Evolutionary conservation across 768 basidiomycete species (phyloP).

Genomic region (Suillus sp.): DNA sequence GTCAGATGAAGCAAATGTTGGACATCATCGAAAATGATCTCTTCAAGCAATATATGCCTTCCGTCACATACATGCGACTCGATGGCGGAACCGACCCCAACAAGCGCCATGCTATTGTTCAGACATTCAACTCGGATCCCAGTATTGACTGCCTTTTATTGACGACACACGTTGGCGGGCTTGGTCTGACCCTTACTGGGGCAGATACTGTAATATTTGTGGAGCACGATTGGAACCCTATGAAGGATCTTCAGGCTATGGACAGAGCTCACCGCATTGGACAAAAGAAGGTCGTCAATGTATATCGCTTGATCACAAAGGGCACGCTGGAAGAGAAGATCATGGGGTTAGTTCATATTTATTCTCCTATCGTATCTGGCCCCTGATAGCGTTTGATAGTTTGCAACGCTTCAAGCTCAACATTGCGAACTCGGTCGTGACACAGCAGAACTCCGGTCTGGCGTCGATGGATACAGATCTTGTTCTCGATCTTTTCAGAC

Average conservation of each 20-base stretch:
- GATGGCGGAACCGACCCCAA: constrained; percentile 91
- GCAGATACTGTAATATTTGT: constrained; percentile 99
- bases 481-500: constrained; percentile 90
- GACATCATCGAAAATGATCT: constrained; percentile 95
- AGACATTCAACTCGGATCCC: constrained; percentile 97
- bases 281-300: constrained; percentile 98
- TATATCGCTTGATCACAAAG: constrained; percentile 95
- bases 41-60: constrained; percentile 91
- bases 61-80: constrained; percentile 96
- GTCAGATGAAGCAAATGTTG: constrained; percentile 99
- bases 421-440: constrained; percentile 95
- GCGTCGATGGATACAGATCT: constrained; percentile 97
- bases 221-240: constrained; percentile 99
- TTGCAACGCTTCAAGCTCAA: constrained; percentile 99
- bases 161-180: constrained; percentile 95
- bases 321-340: constrained; percentile 99
- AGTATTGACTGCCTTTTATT: constrained; percentile 95
- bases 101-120: constrained; percentile 95
- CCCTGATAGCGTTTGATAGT: constrained; percentile 33
- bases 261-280: constrained; percentile 97
- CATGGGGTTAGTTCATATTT: constrained; percentile 77
- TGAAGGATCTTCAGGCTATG: constrained; percentile 99
- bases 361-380: background rate
- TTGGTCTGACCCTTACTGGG: constrained; percentile 94
- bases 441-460: constrained; percentile 94